A percentile compares a stretch with the other conserved stretches of the same genome.
phyloP scores from a whole-genome alignment of 495 filamentous ascomycete genomes.

The Entonaema liquescens region DNA sequence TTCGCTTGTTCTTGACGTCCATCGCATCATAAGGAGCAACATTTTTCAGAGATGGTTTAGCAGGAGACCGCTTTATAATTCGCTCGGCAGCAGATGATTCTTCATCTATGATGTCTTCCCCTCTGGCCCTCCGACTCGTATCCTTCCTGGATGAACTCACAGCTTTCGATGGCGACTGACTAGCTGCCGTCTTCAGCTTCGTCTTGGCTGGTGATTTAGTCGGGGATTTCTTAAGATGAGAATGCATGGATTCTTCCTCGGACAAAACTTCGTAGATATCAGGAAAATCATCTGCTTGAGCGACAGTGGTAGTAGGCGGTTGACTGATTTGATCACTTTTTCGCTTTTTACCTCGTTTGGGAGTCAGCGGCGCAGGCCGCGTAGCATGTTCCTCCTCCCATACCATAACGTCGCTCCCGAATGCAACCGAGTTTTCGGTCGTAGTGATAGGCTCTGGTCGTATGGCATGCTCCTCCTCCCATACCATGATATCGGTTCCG shows the following conservation, averaged over 20 bases:
- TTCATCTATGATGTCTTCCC: slow-evolving; percentile 15
- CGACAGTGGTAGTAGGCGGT: slow-evolving; percentile 38
- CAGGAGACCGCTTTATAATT: slow-evolving; percentile 33
- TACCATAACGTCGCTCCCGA: slow-evolving; percentile 64
- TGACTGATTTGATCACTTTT: slow-evolving; percentile 74
- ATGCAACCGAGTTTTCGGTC: slow-evolving; percentile 51
- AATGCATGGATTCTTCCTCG: slow-evolving; percentile 37
- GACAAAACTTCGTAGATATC: slow-evolving; percentile 52
- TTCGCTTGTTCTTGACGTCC: neutral
- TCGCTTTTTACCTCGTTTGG: slow-evolving; percentile 71
- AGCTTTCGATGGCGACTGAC: slow-evolving; percentile 24
- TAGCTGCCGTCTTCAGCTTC: slow-evolving; percentile 39
- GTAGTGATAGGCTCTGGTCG: slow-evolving; percentile 35
- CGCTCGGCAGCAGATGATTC: slow-evolving; percentile 8
- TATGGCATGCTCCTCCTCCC: slow-evolving; percentile 44
- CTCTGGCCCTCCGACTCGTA: slow-evolving; percentile 3
- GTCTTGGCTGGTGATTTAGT: slow-evolving; percentile 43
- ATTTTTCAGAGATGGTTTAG: slow-evolving; percentile 26
- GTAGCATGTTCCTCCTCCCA: slow-evolving; percentile 67
- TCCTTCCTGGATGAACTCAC: slow-evolving; percentile 27
- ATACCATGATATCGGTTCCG: slow-evolving; percentile 39
- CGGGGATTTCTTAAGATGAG: slow-evolving; percentile 36
- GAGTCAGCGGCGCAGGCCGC: slow-evolving; percentile 45
- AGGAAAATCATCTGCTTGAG: slow-evolving; percentile 47
- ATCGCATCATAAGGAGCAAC: neutral